Conservation (phyloP, 2,329 filamentous ascomycete species). For the Aspergillus costaricaensis region DNA sequence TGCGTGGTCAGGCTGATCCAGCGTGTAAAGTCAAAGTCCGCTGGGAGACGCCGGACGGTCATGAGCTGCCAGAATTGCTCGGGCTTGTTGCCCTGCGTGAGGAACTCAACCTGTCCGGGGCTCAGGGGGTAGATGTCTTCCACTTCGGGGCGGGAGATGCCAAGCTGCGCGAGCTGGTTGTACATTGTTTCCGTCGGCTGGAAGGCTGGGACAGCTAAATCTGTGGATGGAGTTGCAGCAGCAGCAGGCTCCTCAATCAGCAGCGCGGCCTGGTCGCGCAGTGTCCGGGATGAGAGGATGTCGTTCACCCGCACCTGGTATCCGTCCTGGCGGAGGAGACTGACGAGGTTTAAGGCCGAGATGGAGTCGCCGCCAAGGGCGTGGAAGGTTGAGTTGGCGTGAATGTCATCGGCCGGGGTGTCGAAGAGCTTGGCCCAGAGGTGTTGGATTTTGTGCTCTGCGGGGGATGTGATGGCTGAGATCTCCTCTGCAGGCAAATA, state of each 20-base stretch:
- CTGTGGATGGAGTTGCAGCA: not conserved
- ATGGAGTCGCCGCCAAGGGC: conserved; percentile 23
- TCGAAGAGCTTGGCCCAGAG: conserved; percentile 17
- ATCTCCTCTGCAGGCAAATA: not conserved
- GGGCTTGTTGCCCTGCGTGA: not conserved
- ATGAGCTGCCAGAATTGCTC: conserved; percentile 14
- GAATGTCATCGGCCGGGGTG: conserved; percentile 4
- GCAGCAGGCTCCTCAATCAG: not conserved
- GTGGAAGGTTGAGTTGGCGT: conserved; percentile 12
- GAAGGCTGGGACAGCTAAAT: not conserved
- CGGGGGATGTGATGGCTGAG: conserved; percentile 1
- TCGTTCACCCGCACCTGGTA: conserved; percentile 20
- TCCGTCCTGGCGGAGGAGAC: conserved; percentile 7
- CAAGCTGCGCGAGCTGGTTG: not conserved
- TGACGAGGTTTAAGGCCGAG: conserved; percentile 21
- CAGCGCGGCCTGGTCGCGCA: conserved; percentile 8
- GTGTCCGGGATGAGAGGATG: conserved; percentile 13
- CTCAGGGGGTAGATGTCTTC: conserved; percentile 6
- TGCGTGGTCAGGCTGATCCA: conserved; percentile 17
- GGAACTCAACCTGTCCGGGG: conserved; percentile 6
- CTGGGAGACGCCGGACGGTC: conserved; percentile 6
- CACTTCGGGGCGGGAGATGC: not conserved
- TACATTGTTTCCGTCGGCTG: not conserved
- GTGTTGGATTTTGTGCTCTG: conserved; percentile 10
- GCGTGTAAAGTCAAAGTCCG: conserved; percentile 13